A percentile compares a stretch with the other conserved stretches of the same genome.
Evolutionary conservation across 805 yeast genomes (phyloP).

Genomic region (Candida krabiensis): DNA sequence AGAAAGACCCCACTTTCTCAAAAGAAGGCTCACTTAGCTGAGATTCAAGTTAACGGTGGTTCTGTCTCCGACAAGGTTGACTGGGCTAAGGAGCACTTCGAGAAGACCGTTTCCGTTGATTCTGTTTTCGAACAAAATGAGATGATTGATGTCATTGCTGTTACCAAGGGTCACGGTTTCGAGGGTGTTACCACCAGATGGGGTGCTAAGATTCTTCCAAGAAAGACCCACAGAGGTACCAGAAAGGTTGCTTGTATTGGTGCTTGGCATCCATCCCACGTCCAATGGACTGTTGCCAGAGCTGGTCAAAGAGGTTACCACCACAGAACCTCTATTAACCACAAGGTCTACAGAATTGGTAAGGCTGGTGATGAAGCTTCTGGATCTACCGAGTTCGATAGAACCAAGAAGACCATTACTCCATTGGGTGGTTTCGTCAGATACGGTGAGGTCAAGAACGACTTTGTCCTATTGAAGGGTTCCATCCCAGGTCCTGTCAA

Average conservation of each 20-base stretch:
- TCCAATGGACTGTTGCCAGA: conserved; percentile 99
- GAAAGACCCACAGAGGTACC: conserved; percentile 99
- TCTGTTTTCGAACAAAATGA: conserved; percentile 98
- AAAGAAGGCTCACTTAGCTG: conserved; percentile 99
- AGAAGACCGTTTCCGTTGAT: conserved; percentile 96
- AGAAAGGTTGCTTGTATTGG: conserved; percentile 99
- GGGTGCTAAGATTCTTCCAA: conserved; percentile 99
- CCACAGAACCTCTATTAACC: conserved; percentile 99
- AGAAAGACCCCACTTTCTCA: conserved; percentile 98
- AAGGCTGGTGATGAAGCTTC: conserved; percentile 90
- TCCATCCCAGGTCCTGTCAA: conserved; percentile 99
- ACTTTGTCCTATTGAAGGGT: conserved; percentile 97
- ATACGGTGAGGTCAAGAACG: conserved; percentile 98
- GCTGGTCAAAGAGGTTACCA: conserved; percentile 99
- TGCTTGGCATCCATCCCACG: conserved; percentile 99
- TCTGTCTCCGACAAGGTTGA: conserved; percentile 94
- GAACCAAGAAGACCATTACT: conserved; percentile 99
- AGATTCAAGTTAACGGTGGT: conserved; percentile 99
- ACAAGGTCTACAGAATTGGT: conserved; percentile 99
- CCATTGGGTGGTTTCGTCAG: conserved; percentile 99
- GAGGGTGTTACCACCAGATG: conserved; percentile 99
- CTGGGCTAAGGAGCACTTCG: conserved; percentile 99
- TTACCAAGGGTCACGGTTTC: conserved; percentile 99
- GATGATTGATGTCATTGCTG: conserved; percentile 97
- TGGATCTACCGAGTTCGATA: conserved; percentile 97